phyloP scores from a whole-genome alignment of 306 rosid species.

The Bauhinia variegata region DNA sequence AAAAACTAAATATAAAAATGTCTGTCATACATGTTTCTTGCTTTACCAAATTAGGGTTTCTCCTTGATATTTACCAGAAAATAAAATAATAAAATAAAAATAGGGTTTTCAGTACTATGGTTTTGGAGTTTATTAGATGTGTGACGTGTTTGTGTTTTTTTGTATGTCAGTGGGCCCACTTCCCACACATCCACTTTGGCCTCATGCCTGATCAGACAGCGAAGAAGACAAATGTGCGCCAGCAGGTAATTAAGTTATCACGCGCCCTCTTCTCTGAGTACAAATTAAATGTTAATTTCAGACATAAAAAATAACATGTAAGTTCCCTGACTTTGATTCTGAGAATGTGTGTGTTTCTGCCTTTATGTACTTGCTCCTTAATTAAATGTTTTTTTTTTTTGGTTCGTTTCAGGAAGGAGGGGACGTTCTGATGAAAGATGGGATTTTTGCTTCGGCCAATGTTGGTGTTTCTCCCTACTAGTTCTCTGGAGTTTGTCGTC shows the following conservation, averaged over 20 bases:
- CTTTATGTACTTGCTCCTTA: neutral
- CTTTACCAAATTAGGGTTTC: slow-evolving; percentile 33
- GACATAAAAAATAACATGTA: slow-evolving; percentile 28
- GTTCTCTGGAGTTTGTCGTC: neutral
- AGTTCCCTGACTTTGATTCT: slow-evolving; percentile 22
- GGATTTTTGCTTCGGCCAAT: slow-evolving; percentile 65
- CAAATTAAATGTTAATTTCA: slow-evolving; percentile 27
- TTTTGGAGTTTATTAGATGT: slow-evolving; percentile 29
- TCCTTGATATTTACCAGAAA: too few relatives aligned
- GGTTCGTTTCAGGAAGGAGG: slow-evolving; percentile 85
- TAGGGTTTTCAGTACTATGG: slow-evolving; percentile 29
- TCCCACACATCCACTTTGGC: slow-evolving; percentile 97
- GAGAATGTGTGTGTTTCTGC: slow-evolving; percentile 35
- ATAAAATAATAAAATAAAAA: neutral
- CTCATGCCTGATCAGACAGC: slow-evolving; percentile 81
- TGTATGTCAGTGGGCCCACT: slow-evolving; percentile 93
- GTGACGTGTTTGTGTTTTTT: slow-evolving; percentile 38
- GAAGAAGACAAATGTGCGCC: slow-evolving; percentile 75
- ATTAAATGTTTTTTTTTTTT: too few relatives aligned
- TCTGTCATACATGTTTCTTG: neutral
- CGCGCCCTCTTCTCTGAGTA: slow-evolving; percentile 35
- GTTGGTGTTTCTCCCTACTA: slow-evolving; percentile 75
- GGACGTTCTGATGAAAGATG: slow-evolving; percentile 71
- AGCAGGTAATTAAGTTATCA: slow-evolving; percentile 51
- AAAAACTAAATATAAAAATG: neutral